Conservation (phyloP, 1,139 yeast genomes). For the Torulaspora globosa region DNA sequence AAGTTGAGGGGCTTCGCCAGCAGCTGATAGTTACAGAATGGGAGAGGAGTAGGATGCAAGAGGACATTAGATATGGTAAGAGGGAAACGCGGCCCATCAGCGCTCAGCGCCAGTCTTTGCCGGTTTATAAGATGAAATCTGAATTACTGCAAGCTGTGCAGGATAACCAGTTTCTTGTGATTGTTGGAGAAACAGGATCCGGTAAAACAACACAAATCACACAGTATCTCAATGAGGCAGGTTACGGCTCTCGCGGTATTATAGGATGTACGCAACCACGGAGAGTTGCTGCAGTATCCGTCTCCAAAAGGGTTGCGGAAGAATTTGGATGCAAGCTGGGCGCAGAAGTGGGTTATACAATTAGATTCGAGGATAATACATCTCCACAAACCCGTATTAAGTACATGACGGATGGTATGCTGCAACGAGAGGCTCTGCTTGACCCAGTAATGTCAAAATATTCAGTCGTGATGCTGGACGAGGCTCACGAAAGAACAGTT, state of each 20-base stretch:
- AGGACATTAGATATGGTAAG: slow-evolving; percentile 51
- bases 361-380: slow-evolving; percentile 79
- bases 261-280: slow-evolving; percentile 96
- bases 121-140: slow-evolving; percentile 65
- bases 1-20: slow-evolving; percentile 27
- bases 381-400: slow-evolving; percentile 63
- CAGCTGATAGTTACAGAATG: slow-evolving; percentile 43
- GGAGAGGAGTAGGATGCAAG: slow-evolving; percentile 45
- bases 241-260: slow-evolving; percentile 54
- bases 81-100: slow-evolving; percentile 47
- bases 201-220: slow-evolving; percentile 97
- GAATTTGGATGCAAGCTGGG: slow-evolving; percentile 75
- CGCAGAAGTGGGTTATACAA: slow-evolving; percentile 76
- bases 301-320: slow-evolving; percentile 85
- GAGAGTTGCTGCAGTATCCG: slow-evolving; percentile 92
- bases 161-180: slow-evolving; percentile 69
- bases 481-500: slow-evolving; percentile 93
- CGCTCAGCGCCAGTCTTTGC: slow-evolving; percentile 69
- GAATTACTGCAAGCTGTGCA: slow-evolving; percentile 60
- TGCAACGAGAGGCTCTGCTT: slow-evolving; percentile 72
- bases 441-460: slow-evolving; percentile 73
- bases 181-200: slow-evolving; percentile 97
- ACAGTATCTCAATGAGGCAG: slow-evolving; percentile 80
- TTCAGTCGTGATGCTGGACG: slow-evolving; percentile 86
- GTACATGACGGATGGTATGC: slow-evolving; percentile 94